Evolutionary conservation across 352 stramenopile species (phyloP), one percentile per base, ranked within the genome.

Genomic region (Phytophthora ramorum): DNA sequence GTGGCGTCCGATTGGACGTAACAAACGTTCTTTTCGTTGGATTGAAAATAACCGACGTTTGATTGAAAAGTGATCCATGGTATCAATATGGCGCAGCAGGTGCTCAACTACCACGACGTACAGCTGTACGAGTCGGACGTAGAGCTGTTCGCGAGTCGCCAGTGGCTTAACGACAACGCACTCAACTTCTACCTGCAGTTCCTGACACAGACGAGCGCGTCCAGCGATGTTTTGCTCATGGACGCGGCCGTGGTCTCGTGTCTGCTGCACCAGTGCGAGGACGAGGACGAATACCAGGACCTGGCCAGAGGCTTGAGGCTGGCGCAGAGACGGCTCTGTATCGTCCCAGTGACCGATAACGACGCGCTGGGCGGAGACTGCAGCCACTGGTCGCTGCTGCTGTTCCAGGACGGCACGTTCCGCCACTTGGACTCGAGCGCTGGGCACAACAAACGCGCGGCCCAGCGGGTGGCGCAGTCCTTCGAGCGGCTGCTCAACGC

Each of bases 171-270:
- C 59, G 87, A 96, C 69, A 93, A 87, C 26, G 69, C 84, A 20
- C 75, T 96, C 62, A 86, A 94, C 78, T 96, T 96, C 58, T 94
- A 92, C 69, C 79, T 96, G 47, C 76, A 89, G 66, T 88, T 80
- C 58, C 41, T 93, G 26, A 79, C 77, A 28, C 81, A 85, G 32
- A 81, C 79, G 7, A 26, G 67, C 7, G 30, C 28, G 47, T 26
- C n/a, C 24, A 63, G 51, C 43, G 66, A 75, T 58, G 61, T 92
- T 44, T 57, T 94, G 48, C 69, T 94, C 45, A 82, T 92, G 73
- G 87, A 96, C 57, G 82, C 87, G 9, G 83, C 81, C 4, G 79
- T 96, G 22, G 82, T 93, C 10, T 93, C 85, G 58, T 94, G 87
- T 66, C 77, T 93, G 69, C 63, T 91, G 71, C 74, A 92, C 32